Conservation (phyloP, 768 basidiomycete genomes). For the Suillus hirtellus region DNA sequence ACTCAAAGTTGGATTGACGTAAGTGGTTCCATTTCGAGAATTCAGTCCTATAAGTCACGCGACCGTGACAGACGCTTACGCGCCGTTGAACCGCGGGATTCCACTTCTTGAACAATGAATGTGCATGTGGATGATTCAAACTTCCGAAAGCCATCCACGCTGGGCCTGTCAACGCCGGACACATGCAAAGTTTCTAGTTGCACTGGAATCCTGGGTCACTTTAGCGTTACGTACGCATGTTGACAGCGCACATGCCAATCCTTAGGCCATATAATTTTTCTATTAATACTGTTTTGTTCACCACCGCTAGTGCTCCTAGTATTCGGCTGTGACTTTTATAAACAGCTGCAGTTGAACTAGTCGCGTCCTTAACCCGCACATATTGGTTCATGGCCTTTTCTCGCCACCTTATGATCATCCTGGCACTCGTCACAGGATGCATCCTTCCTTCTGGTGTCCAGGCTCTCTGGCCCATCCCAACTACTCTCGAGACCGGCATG, state of each 20-base stretch:
- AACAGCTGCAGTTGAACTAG: not conserved
- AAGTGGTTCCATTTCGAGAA: not conserved
- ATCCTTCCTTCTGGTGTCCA: conserved; percentile 6
- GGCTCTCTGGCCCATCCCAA: conserved; percentile 37
- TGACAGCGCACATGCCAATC: not conserved
- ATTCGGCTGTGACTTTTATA: not conserved
- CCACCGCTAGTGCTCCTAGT: no score
- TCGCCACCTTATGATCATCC: conserved; percentile 6
- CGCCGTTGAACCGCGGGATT: not conserved
- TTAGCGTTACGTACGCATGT: not conserved
- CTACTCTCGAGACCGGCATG: conserved; percentile 26
- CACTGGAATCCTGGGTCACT: not conserved
- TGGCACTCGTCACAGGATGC: conserved; percentile 16
- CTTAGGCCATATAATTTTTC: no score
- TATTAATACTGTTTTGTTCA: no score
- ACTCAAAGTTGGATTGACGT: no score
- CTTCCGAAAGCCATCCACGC: not conserved
- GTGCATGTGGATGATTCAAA: not conserved
- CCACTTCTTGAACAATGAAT: not conserved
- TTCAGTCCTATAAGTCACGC: not conserved
- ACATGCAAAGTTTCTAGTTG: not conserved
- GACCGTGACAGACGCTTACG: not conserved
- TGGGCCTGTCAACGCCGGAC: not conserved
- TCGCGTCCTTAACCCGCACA: not conserved
- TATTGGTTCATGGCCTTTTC: conserved; percentile 7